These are phyloP conservation scores for Rhytidiadelphus loreus DNA, from an alignment of 225 moss, liverwort and hornwort species.

Conservation along the genomic window DNA sequence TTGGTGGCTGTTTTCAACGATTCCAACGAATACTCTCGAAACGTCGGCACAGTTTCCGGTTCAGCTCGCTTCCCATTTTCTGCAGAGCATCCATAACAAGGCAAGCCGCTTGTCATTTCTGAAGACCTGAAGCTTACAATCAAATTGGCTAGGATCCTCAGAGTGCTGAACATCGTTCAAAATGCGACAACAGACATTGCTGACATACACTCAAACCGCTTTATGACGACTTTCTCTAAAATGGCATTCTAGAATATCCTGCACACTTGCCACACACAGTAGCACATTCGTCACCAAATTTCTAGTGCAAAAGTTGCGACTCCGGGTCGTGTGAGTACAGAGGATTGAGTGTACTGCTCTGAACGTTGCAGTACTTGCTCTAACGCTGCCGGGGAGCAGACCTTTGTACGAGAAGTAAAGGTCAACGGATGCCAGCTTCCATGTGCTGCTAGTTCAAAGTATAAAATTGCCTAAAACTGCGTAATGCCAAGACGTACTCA, in stretches of 20 bases:
- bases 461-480: neutral
- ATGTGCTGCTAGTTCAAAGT: neutral
- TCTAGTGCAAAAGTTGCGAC: neutral
- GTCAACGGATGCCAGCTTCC: neutral
- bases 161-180: neutral
- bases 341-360: neutral
- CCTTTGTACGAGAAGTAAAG: neutral
- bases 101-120: neutral
- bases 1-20: constrained; percentile 80
- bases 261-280: neutral
- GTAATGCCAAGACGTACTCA: neutral
- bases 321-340: neutral
- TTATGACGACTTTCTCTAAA: neutral
- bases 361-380: neutral
- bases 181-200: neutral
- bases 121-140: neutral
- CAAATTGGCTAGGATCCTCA: neutral
- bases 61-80: constrained; percentile 71
- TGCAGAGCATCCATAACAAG: constrained; percentile 1
- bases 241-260: neutral
- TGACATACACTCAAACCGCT: neutral
- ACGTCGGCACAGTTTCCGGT: constrained; percentile 66
- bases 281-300: neutral
- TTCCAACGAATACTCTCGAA: constrained; percentile 79
- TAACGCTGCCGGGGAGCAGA: neutral